Evolutionary conservation across 352 stramenopile species (phyloP), one percentile per base, ranked within the genome.

Genomic region (Aphanomyces astaci): DNA sequence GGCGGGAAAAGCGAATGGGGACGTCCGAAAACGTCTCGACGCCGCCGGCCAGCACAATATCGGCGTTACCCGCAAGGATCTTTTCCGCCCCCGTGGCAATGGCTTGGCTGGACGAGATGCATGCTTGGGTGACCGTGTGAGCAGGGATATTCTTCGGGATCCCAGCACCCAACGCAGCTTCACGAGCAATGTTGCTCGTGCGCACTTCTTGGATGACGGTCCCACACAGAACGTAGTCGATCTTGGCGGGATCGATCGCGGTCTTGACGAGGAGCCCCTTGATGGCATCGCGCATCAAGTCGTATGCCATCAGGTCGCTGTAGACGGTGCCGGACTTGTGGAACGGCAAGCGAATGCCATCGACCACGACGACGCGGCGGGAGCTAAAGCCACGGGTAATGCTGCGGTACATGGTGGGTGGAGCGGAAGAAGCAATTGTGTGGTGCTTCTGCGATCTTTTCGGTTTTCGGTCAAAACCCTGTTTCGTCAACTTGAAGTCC

Each of bases 21-120:
- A 99, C 91, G 70, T 99, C 97, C 51, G 81, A 97, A 75, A 99
- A 99, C 22, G 96, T 99, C 79, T 99, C 97, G 4, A 86, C 85
- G 43, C 97, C 97, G 68, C 97, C 97, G 1, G 95, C 94, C 52
- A 99, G 74, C 40, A 99, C 86, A n/a, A 98, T 85, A 63, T 98
- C 92, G 1, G 96, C 96, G 55, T 98, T 88, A 24, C 92, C 94
- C 0, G 93, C 84, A 0, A 98, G 75, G 75, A 99, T 99, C 80
- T 98, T 98, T 76, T 98, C 92, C 0, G 93, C 94, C 36, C 90
- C 95, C 3, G 86, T 75, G 67, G 82, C 95, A 71, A 98, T 98
- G 9, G 94, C 95, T 62, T 97, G 94, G 73, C 92, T 98, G 28
- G 95, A 97, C 30, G 90, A 98, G 73, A 99, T 98, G 77, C 96